A percentile compares a stretch with the other conserved stretches of the same genome.
phyloP scores from a whole-genome alignment of 306 rosid genomes.

The Gillenia trifoliata region DNA sequence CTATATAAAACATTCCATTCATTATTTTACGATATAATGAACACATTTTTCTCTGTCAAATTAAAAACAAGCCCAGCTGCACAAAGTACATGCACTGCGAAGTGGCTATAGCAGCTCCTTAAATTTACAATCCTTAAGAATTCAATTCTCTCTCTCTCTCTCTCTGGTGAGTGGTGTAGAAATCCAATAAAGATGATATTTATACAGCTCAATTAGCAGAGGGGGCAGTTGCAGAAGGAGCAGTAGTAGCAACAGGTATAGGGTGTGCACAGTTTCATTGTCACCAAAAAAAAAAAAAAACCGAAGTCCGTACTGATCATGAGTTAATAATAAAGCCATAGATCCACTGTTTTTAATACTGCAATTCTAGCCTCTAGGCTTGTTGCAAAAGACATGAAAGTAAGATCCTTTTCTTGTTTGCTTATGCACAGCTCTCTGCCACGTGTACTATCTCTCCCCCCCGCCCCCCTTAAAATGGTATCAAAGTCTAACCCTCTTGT shows the following conservation, averaged over 20 bases:
- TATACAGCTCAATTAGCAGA: constrained; percentile 10
- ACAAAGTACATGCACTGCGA: not conserved
- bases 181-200: constrained; percentile 44
- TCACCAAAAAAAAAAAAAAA: not conserved
- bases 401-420: not conserved
- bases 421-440: not conserved
- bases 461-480: not conserved
- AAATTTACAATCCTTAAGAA: not conserved
- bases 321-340: not conserved
- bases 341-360: not conserved
- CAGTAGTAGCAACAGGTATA: not conserved
- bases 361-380: not conserved
- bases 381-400: constrained; percentile 10
- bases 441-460: not conserved
- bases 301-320: not conserved
- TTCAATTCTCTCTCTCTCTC: not conserved
- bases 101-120: not conserved
- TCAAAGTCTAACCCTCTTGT: not conserved
- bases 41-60: not conserved
- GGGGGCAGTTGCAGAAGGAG: not conserved
- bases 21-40: too few relatives aligned
- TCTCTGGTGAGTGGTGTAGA: constrained; percentile 17
- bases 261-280: constrained; percentile 17
- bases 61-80: not conserved
- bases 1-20: not conserved